Evolutionary conservation across 306 rosid species (phyloP).

Genomic region (Cucumis sativus): DNA sequence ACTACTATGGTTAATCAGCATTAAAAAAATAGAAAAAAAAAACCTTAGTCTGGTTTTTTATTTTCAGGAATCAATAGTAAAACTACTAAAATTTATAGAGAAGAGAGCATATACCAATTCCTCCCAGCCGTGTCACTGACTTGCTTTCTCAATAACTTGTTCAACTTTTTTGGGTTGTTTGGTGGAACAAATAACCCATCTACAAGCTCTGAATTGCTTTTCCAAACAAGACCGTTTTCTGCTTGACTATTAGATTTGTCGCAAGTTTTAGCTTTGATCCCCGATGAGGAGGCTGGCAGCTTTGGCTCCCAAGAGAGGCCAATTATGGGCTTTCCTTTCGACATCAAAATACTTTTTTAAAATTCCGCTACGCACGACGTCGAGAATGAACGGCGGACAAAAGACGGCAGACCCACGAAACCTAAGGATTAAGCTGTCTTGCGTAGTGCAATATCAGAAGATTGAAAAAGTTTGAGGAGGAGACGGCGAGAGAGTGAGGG

Average conservation of each 20-base stretch:
- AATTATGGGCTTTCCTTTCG: slow-evolving; percentile 30
- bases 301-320: slow-evolving; percentile 79
- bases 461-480: background rate
- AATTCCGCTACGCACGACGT: background rate
- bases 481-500: background rate
- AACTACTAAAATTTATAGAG: background rate
- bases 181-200: slow-evolving; percentile 80
- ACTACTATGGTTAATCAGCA: background rate
- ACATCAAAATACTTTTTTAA: slow-evolving; percentile 11
- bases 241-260: slow-evolving; percentile 18
- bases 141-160: slow-evolving; percentile 47
- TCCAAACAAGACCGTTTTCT: slow-evolving; percentile 36
- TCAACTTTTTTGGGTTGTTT: slow-evolving; percentile 44
- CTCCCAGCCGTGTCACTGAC: slow-evolving; percentile 62
- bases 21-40: background rate
- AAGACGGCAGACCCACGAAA: background rate
- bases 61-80: background rate
- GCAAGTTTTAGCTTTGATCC: slow-evolving; percentile 10
- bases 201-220: slow-evolving; percentile 50
- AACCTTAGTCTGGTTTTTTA: background rate
- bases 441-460: background rate
- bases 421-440: background rate
- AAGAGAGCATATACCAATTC: slow-evolving; percentile 33
- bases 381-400: background rate
- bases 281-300: slow-evolving; percentile 29